Evolutionary conservation across 2,329 filamentous ascomycete genomes (phyloP).

Genomic region (Shiraia bambusicola): DNA sequence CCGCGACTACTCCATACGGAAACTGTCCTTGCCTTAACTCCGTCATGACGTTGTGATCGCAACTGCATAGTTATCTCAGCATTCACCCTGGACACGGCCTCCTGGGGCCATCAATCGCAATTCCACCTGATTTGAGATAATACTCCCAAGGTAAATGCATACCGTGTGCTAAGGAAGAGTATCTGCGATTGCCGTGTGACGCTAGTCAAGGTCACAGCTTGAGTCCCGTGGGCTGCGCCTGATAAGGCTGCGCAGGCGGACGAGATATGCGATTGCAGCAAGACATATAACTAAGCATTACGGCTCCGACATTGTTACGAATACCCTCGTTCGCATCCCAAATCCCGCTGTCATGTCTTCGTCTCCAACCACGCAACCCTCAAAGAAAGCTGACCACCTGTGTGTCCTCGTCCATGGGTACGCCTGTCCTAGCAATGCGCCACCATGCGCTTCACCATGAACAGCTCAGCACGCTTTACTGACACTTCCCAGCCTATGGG

Average conservation of each 20-base stretch:
- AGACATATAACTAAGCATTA: constrained; percentile 17
- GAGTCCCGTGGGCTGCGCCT: constrained; percentile 7
- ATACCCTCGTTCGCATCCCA: background rate
- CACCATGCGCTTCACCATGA: background rate
- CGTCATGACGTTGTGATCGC: constrained; percentile 17
- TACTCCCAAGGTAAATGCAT: too few species aligned
- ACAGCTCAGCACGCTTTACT: constrained; percentile 7
- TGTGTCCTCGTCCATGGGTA: constrained; percentile 77
- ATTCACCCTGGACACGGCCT: background rate
- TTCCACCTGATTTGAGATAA: background rate
- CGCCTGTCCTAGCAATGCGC: constrained; percentile 28
- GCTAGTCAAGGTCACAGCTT: constrained; percentile 3
- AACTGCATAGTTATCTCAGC: background rate
- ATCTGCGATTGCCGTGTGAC: background rate
- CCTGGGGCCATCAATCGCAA: too few species aligned
- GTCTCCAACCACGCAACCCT: constrained; percentile 7
- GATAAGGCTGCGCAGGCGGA: constrained; percentile 21
- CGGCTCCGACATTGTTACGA: constrained; percentile 8
- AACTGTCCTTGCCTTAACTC: constrained; percentile 8
- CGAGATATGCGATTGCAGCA: constrained; percentile 18
- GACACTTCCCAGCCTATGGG: constrained; percentile 65
- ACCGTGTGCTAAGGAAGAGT: background rate
- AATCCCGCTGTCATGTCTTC: constrained; percentile 16
- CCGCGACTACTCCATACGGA: constrained; percentile 3
- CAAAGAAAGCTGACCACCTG: constrained; percentile 61